Base-by-base conservation (phyloP, 768 basidiomycete genomes). In the Sarcomyxa edulis region DNA sequence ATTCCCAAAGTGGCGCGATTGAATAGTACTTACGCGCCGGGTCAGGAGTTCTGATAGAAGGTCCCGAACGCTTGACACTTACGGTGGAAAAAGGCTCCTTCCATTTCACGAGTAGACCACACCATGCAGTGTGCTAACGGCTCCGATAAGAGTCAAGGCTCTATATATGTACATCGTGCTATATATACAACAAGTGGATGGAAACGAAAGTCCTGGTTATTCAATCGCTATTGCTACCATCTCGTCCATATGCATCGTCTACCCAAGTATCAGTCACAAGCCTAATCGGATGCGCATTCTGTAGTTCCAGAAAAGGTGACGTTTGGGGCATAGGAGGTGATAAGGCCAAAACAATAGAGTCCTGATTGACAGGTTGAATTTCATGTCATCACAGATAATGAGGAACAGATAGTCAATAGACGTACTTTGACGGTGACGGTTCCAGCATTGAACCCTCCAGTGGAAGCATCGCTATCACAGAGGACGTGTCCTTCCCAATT, bases 401-500 rank as follows among this genome's bases (percentile, higher is more conserved):
- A 24, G 11, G 15, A 16, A 6, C 28, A 33, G 29, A 32, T 21
- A 29, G n/a, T n/a, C 19, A 12, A 18, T 28, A 11, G 27, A 51
- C 60, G 48, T 39, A 68, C 71, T 54, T 67, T 66, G 30, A 71
- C 63, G 11, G 57, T 44, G 3, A 79, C 54, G 28, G 65, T 62
- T 9, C 54, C 65, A 1, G 69, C 64, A 21, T 39, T 49, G 56
- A 83, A 83, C 7, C 71, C 60, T 19, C 72, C 70, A 29, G 62
- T 60, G 1, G 52, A 56, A 29, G 69, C 54, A 28, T 68, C 59
- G n/a, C 60, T 49, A 9, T 54, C 47, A 30, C 64, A 59, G 20
- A 49, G 51, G 10, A 81, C 44, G 39, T 72, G 68, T 9, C 81
- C 82, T 44, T 75, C 76, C 71, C 80, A 85, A 46, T 83, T 79